Evolutionary conservation across 352 stramenopile genomes (phyloP), one percentile per base, ranked within the genome.

Genomic region (Phytophthora idaei): DNA sequence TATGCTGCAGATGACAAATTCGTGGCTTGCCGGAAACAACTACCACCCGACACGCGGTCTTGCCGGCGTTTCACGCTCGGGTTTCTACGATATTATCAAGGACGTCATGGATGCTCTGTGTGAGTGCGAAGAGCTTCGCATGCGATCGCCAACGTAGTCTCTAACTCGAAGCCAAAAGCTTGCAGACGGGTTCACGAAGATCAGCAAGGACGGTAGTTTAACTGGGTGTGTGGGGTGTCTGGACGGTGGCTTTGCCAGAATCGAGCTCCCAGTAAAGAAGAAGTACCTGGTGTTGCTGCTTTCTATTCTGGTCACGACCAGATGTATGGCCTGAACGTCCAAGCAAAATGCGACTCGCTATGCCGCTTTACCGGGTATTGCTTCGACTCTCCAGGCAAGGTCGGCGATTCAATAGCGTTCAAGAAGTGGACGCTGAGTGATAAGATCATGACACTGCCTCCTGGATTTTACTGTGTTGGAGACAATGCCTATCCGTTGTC

Each of bases 201-300:
- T 67, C 10, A 61, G 50, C 29, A 57, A 7, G 15, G 27, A 67
- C 39, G 11, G 14, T 2, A 67, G 61, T 51, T 57, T 61, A 36
- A 67, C 41, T 10, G 41, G 50, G 0, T 68, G 61, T 10, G 52
- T 68, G 1, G 61, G 61, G 1, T 61, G 61, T 27, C 9, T 62
- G 4, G 61, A 68, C 14, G 61, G 61, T 68, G 52, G 61, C 44
- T 68, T 3, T 62, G 45, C 8, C 6, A 61, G 4, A 68, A 57
- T 28, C 14, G 44, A 15, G 61, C 61, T 5, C 52, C 44, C 28
- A 37, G 1, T 1, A 32, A 42, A 6, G 32, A 37, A 11, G 32
- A 37, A 37, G 57, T 64, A 2, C 47, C 28, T 5, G 57, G 59
- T 25, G 58, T 65, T 17, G 9, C 58, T 49, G 34, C 58, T 6